Base-by-base conservation (phyloP, 257 asterid genomes). In the Vinca minor region DNA sequence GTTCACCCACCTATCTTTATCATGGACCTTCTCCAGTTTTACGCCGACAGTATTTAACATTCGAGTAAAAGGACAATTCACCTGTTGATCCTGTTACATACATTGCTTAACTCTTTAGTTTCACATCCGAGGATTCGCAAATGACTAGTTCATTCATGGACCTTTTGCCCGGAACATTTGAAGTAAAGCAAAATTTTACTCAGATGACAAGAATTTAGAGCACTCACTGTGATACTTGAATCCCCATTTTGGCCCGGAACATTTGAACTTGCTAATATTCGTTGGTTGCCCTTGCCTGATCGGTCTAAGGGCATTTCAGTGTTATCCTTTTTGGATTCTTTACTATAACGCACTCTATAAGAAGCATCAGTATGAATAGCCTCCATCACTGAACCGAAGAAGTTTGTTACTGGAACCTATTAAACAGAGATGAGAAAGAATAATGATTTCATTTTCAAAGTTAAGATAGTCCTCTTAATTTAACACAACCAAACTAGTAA, bases 321-420 rank as follows among this genome's bases (percentile, higher is more conserved):
- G 64, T 70, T 74, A 39, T 69, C 63, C 75, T 64, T 78, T 57
- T 62, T 74, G 15, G 69, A 57, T 71, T 54, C 38, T 66, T 70
- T 75, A 56, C 77, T 66, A 13, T 84, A 63, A 75, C 82, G 75
- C 62, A 81, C 87, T 73, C 67, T 78, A 74, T 91, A 86, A 34
- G 94, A 85, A 42, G 94, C 81, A 78, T 86, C 92, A 1, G 96
- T 88, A 74, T 83, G 94, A 81, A 91, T 79, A 5, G 86, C 88
- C 79, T 91, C 95, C 98, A 88, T 88, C 67, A 91, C 92, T 44
- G 96, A 91, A 70, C 98, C 96, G 64, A 91, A 91, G 82, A 91
- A 91, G 85, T 91, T 91, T 70, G 96, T 88, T 73, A 88, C 95
- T 0, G 96, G 94, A 55, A 91, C 98, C 98, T 88, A 65, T 48